These are phyloP conservation scores for Cardamine chenopodiifolia DNA, from an alignment of 345 rosid genomes.

Conservation along the genomic window DNA sequence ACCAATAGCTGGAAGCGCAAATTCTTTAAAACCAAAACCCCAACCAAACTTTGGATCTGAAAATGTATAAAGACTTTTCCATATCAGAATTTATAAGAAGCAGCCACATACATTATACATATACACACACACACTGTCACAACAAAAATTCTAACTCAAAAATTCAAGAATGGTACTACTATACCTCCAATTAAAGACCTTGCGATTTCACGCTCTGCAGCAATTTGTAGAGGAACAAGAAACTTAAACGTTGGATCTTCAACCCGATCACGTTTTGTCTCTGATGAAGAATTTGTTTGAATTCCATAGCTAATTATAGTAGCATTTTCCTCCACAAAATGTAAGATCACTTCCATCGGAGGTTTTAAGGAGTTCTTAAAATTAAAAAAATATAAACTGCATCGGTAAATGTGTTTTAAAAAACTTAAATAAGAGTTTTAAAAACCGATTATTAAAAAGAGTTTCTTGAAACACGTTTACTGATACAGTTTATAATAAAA, in stretches of 20 bases:
- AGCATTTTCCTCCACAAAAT: constrained; percentile 58
- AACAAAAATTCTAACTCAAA: background rate
- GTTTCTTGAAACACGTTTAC: too few species aligned
- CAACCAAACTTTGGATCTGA: constrained; percentile 73
- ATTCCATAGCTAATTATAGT: constrained; percentile 73
- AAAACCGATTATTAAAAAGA: too few species aligned
- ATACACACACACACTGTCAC: background rate
- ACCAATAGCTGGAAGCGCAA: constrained; percentile 64
- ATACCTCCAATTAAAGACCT: constrained; percentile 77
- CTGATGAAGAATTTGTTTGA: constrained; percentile 76
- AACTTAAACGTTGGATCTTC: constrained; percentile 92
- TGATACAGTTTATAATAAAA: too few species aligned
- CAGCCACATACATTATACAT: constrained; percentile 5
- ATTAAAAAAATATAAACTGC: too few species aligned
- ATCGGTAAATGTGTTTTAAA: too few species aligned
- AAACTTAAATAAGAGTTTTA: too few species aligned
- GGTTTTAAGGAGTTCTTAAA: too few species aligned
- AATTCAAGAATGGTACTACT: background rate
- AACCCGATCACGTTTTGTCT: constrained; percentile 48
- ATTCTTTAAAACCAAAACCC: constrained; percentile 76
- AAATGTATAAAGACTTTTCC: constrained; percentile 6
- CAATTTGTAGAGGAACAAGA: constrained; percentile 84
- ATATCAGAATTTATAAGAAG: constrained; percentile 19
- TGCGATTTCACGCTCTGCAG: constrained; percentile 92
- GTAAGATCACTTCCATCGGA: too few species aligned